Conservation (phyloP, 1,284 basidiomycete genomes). For the Hemileccinum hortonii region DNA sequence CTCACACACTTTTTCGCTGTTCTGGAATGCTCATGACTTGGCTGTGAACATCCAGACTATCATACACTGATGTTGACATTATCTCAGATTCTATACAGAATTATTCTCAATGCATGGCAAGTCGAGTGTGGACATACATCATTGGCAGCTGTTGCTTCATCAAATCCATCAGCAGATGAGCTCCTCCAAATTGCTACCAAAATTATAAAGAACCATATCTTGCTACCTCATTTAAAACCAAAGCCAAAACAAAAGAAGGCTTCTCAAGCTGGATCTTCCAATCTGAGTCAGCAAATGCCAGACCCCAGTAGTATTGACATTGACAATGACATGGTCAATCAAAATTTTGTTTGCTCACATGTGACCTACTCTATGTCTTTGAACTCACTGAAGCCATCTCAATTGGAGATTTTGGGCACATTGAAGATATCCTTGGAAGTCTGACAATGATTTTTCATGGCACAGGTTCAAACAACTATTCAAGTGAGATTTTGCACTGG, state of each 20-base stretch:
- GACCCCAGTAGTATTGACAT: too few relatives aligned
- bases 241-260: too few relatives aligned
- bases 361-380: conserved; percentile 26
- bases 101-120: neutral
- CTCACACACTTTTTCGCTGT: neutral
- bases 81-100: neutral
- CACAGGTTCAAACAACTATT: conserved; percentile 33
- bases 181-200: neutral
- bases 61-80: neutral
- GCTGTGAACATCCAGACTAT: neutral
- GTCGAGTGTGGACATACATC: neutral
- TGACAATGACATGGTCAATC: conserved; percentile 1
- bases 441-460: conserved; percentile 30
- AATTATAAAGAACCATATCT: too few relatives aligned
- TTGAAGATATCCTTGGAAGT: conserved; percentile 31
- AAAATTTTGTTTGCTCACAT: conserved; percentile 22
- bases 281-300: too few relatives aligned
- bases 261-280: too few relatives aligned
- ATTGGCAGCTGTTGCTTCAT: neutral
- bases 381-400: conserved; percentile 25
- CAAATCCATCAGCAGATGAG: neutral
- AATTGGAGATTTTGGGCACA: conserved; percentile 28
- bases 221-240: too few relatives aligned
- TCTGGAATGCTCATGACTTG: neutral
- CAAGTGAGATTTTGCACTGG: conserved; percentile 29